phyloP scores from a whole-genome alignment of 306 rosid genomes.

The Senna tora region DNA sequence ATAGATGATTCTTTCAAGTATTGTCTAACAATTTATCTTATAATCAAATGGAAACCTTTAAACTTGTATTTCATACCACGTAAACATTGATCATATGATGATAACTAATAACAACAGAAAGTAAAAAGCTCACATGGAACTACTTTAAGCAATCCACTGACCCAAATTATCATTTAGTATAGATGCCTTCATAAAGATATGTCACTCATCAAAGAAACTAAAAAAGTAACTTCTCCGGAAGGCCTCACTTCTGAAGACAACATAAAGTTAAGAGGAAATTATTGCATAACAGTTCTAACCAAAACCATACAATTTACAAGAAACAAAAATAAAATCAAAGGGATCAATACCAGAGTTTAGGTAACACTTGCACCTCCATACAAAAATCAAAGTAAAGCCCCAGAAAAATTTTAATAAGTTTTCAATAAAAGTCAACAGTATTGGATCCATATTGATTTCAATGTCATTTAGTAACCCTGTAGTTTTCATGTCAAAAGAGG shows the following conservation, averaged over 20 bases:
- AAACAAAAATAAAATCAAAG: neutral
- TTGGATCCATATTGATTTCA: conserved; percentile 21
- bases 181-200: neutral
- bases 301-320: neutral
- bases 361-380: neutral
- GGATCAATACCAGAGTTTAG: neutral
- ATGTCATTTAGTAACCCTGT: conserved; percentile 30
- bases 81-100: neutral
- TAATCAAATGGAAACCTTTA: conserved; percentile 12
- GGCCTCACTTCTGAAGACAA: conserved; percentile 6
- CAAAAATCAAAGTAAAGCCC: conserved; percentile 14
- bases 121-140: neutral
- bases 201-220: neutral
- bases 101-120: neutral
- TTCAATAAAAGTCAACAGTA: neutral
- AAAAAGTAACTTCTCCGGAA: neutral
- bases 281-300: conserved; percentile 1
- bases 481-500: conserved; percentile 26
- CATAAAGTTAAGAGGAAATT: neutral
- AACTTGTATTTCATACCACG: neutral
- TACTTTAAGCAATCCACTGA: neutral
- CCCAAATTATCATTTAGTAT: neutral
- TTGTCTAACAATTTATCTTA: neutral
- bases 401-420: neutral
- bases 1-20: neutral